These are phyloP conservation scores for Camellia granthamiana DNA, from an alignment of 148 eudicot species.

Conservation along the genomic window DNA sequence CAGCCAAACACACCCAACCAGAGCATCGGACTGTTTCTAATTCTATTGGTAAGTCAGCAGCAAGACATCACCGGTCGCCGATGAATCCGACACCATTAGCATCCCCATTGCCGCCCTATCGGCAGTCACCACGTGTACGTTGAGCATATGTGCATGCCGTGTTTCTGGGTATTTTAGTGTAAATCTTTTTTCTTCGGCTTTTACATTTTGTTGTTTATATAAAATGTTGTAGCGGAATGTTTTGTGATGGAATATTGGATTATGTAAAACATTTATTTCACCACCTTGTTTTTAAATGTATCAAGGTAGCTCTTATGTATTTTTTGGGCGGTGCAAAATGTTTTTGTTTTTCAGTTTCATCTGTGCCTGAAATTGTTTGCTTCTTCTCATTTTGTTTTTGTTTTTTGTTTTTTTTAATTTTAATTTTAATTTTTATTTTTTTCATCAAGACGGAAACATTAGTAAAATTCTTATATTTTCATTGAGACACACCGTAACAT, in stretches of 20 bases:
- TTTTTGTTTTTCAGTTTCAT: background rate
- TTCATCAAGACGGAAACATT: too few relatives aligned
- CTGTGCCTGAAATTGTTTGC: too few relatives aligned
- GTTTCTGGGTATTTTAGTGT: background rate
- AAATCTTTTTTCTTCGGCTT: background rate
- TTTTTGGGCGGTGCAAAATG: background rate
- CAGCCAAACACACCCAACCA: constrained; percentile 24
- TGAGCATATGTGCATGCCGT: constrained; percentile 15
- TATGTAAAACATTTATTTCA: background rate
- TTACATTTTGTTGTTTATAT: background rate
- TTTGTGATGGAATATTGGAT: background rate
- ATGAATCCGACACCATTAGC: constrained; percentile 44
- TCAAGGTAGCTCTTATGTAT: too few relatives aligned
- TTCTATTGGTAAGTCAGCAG: constrained; percentile 32
- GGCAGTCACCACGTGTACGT: constrained; percentile 39
- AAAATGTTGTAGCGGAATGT: background rate
- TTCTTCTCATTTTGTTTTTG: too few relatives aligned
- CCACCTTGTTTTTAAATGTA: background rate
- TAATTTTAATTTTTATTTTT: too few relatives aligned
- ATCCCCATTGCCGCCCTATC: constrained; percentile 51
- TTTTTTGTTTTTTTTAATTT: too few relatives aligned
- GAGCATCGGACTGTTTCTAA: constrained; percentile 30
- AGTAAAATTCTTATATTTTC: too few relatives aligned
- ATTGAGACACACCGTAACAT: too few relatives aligned
- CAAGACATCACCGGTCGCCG: constrained; percentile 44